phyloP scores from a whole-genome alignment of 306 rosid species.

The Ormosia emarginata region DNA sequence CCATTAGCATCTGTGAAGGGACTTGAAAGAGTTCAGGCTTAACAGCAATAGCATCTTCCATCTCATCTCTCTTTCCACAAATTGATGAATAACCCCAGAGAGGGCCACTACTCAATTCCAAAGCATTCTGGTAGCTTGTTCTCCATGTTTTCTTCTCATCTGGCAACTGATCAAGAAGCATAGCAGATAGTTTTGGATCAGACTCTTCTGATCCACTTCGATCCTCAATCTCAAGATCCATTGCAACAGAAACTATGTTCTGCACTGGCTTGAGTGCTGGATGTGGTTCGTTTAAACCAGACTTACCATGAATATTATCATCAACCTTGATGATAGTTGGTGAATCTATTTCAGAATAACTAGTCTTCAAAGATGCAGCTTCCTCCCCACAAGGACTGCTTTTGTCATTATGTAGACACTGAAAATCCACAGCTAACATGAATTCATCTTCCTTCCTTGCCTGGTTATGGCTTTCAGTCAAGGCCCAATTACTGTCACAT shows the following conservation, averaged over 20 bases:
- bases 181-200: conserved; percentile 39
- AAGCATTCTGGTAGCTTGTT: conserved; percentile 29
- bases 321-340: conserved; percentile 25
- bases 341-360: conserved; percentile 25
- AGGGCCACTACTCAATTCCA: conserved; percentile 37
- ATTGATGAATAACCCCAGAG: conserved; percentile 70
- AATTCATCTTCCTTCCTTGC: conserved; percentile 28
- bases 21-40: conserved; percentile 51
- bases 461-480: conserved; percentile 25
- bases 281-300: conserved; percentile 16
- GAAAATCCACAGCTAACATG: conserved; percentile 34
- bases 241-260: conserved; percentile 33
- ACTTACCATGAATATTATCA: conserved; percentile 20
- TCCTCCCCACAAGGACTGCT: neutral
- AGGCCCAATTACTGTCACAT: conserved; percentile 35
- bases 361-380: conserved; percentile 6
- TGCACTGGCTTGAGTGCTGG: conserved; percentile 16
- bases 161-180: conserved; percentile 24
- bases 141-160: conserved; percentile 36
- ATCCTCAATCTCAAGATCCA: conserved; percentile 39
- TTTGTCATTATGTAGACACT: conserved; percentile 12
- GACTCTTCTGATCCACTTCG: conserved; percentile 32
- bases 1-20: conserved; percentile 46
- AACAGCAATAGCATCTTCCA: conserved; percentile 76
- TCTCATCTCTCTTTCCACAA: conserved; percentile 67